These are phyloP conservation scores for Triticum urartu DNA, from an alignment of 176 grass and related monocot species.

Conservation along the genomic window DNA sequence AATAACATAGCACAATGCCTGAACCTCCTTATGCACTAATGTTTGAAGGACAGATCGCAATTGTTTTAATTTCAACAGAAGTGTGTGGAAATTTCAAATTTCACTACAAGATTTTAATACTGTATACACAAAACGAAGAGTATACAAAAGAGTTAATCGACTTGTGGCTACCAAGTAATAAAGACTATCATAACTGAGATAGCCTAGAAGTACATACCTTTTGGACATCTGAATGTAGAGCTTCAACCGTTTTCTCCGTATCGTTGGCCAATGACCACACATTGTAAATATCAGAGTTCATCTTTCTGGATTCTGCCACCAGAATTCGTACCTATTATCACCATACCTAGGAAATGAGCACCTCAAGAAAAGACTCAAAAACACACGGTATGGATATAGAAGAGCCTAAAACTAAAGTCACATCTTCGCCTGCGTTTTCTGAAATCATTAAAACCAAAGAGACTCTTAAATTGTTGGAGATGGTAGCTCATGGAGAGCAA, in stretches of 20 bases:
- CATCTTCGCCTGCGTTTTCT: background rate
- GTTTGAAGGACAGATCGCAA: background rate
- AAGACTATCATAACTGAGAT: background rate
- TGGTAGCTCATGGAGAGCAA: background rate
- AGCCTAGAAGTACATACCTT: slow-evolving; percentile 38
- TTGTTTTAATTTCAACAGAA: background rate
- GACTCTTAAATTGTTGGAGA: background rate
- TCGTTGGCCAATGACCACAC: slow-evolving; percentile 34
- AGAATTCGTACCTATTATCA: slow-evolving; percentile 36
- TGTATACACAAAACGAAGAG: background rate
- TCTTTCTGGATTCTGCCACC: slow-evolving; percentile 39
- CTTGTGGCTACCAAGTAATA: background rate
- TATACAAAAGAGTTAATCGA: background rate
- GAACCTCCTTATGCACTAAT: background rate
- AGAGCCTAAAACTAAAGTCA: background rate
- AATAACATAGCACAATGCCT: background rate
- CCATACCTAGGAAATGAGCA: background rate
- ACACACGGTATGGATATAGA: background rate
- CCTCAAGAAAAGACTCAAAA: slow-evolving; percentile 16
- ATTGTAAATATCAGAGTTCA: slow-evolving; percentile 39
- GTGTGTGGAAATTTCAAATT: background rate
- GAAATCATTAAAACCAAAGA: background rate
- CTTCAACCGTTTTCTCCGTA: slow-evolving; percentile 23
- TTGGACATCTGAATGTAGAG: slow-evolving; percentile 39
- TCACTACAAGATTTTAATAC: background rate